A percentile compares a stretch with the other conserved stretches of the same genome.
Conservation (phyloP, 1,139 yeast genomes). For the Saccharomyces hybrid region DNA sequence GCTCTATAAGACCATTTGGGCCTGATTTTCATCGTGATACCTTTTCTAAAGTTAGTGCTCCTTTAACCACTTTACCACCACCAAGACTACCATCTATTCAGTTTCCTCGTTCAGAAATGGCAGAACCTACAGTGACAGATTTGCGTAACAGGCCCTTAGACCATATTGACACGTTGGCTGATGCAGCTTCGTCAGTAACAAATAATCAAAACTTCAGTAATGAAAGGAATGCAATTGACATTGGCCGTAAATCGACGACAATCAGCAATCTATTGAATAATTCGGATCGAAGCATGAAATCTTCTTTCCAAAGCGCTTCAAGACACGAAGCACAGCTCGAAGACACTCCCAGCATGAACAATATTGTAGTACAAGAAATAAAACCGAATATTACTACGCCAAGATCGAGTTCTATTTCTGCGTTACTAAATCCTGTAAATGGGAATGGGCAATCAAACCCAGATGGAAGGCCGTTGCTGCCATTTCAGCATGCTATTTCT, state of each 20-base stretch:
- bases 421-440: constrained; percentile 19
- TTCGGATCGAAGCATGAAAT: not conserved
- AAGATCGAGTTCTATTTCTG: constrained; percentile 18
- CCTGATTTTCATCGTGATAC: constrained; percentile 16
- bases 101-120: constrained; percentile 9
- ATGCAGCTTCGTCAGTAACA: not conserved
- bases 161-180: not conserved
- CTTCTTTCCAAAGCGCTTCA: constrained; percentile 1
- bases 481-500: not conserved
- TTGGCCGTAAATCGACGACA: not conserved
- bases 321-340: not conserved
- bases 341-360: not conserved
- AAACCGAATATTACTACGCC: not conserved
- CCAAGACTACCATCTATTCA: constrained; percentile 30
- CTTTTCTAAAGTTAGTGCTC: constrained; percentile 21
- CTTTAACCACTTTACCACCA: constrained; percentile 23
- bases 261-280: not conserved
- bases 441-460: constrained; percentile 1
- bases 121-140: not conserved
- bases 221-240: not conserved
- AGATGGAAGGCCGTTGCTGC: constrained; percentile 1
- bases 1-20: constrained; percentile 12
- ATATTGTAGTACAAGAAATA: constrained; percentile 1
- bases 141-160: not conserved
- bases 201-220: not conserved